These are phyloP conservation scores for Suhomyces coccinellae DNA, from an alignment of 1,139 yeast species.

Conservation along the genomic window DNA sequence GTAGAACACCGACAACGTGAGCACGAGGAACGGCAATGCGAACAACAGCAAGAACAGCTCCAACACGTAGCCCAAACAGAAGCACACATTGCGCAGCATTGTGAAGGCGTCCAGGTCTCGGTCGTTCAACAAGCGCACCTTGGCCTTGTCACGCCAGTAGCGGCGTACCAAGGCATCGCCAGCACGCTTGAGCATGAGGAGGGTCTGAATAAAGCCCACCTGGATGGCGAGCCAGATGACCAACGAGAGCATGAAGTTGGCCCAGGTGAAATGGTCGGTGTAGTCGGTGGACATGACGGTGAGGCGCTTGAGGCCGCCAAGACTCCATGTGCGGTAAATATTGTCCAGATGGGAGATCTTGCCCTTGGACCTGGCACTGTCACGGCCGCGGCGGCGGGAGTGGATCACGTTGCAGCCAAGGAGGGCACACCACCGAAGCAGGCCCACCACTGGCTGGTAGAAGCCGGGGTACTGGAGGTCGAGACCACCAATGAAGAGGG, in stretches of 20 bases:
- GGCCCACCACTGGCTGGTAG: slow-evolving; percentile 54
- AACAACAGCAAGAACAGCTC: slow-evolving; percentile 36
- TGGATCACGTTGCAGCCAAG: slow-evolving; percentile 30
- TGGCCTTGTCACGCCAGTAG: slow-evolving; percentile 7
- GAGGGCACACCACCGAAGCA: slow-evolving; percentile 39
- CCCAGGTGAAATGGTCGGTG: slow-evolving; percentile 39
- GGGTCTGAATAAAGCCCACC: slow-evolving; percentile 24
- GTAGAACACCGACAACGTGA: slow-evolving; percentile 41
- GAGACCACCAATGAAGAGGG: slow-evolving; percentile 56
- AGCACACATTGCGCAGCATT: slow-evolving; percentile 25
- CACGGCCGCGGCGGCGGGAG: neutral
- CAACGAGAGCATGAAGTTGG: slow-evolving; percentile 41
- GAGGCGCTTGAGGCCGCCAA: slow-evolving; percentile 35
- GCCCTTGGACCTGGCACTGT: neutral
- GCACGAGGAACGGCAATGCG: slow-evolving; percentile 48
- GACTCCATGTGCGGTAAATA: slow-evolving; percentile 35
- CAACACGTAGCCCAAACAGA: slow-evolving; percentile 35
- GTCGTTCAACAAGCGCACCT: slow-evolving; percentile 11
- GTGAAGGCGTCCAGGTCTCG: slow-evolving; percentile 13
- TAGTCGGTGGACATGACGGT: slow-evolving; percentile 29
- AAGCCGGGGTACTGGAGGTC: slow-evolving; percentile 64
- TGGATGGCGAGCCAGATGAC: slow-evolving; percentile 30
- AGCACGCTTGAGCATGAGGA: slow-evolving; percentile 21
- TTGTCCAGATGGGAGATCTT: slow-evolving; percentile 26
- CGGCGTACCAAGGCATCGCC: slow-evolving; percentile 16